phyloP scores from a whole-genome alignment of 2,329 filamentous ascomycete genomes.

The Fusarium compactum region DNA sequence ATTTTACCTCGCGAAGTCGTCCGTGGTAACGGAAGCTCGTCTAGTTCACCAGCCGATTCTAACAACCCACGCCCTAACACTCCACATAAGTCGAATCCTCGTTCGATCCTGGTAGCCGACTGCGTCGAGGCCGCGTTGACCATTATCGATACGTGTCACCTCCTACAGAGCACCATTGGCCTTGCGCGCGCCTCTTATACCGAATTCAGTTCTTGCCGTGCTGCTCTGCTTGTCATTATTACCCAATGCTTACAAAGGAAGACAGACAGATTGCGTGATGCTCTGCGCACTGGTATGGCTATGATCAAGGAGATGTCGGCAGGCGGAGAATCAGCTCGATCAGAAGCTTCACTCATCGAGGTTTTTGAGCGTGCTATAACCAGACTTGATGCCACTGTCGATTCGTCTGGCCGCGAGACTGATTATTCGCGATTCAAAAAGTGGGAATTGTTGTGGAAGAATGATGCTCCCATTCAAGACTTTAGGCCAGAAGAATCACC shows the following conservation, averaged over 20 bases:
- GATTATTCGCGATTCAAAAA: conserved; percentile 65
- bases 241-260: conserved; percentile 55
- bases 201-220: conserved; percentile 67
- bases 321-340: conserved; percentile 64
- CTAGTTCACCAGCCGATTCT: conserved; percentile 49
- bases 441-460: conserved; percentile 64
- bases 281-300: conserved; percentile 61
- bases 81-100: conserved; percentile 49
- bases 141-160: conserved; percentile 63
- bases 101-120: conserved; percentile 60
- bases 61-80: conserved; percentile 46
- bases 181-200: conserved; percentile 67
- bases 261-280: conserved; percentile 57
- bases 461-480: conserved; percentile 49
- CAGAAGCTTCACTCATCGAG: conserved; percentile 65
- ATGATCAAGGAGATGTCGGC: conserved; percentile 66
- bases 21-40: conserved; percentile 46
- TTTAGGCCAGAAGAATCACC: conserved; percentile 43
- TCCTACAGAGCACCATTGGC: conserved; percentile 63
- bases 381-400: conserved; percentile 59
- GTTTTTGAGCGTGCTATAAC: conserved; percentile 62
- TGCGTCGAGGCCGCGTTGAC: conserved; percentile 65
- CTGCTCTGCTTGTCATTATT: conserved; percentile 62
- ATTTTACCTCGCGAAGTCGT: conserved; percentile 56
- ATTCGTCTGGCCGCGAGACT: conserved; percentile 56